A percentile compares a stretch with the other conserved stretches of the same genome.
Evolutionary conservation across 2,329 filamentous ascomycete species (phyloP).

Genomic region (Aspergillus awamori): DNA sequence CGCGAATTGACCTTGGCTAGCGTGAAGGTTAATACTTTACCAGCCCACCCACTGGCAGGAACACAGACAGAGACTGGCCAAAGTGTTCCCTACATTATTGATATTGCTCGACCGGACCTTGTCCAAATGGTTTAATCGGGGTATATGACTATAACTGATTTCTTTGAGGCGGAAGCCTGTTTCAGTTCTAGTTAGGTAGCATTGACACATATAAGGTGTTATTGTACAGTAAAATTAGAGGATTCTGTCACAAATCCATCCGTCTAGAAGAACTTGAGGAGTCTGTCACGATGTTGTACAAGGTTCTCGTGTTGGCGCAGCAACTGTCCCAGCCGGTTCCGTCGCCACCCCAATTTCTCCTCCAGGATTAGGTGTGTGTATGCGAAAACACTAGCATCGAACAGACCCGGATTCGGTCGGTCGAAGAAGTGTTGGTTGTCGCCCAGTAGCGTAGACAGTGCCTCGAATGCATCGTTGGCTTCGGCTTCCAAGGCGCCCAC

Average conservation of each 20-base stretch:
- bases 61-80: no score
- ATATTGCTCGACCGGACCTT: no score
- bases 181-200: conserved; percentile 6
- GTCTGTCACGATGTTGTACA: conserved; percentile 64
- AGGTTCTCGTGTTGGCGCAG: conserved; percentile 64
- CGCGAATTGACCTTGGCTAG: no score
- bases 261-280: conserved; percentile 56
- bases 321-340: conserved; percentile 61
- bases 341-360: conserved; percentile 64
- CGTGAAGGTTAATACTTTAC: no score
- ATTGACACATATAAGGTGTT: conserved; percentile 8
- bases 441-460: conserved; percentile 62
- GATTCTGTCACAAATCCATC: background rate
- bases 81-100: no score
- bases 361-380: conserved; percentile 83
- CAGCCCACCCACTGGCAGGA: no score
- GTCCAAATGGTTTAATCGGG: no score
- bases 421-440: conserved; percentile 65
- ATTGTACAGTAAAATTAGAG: conserved; percentile 20
- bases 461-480: conserved; percentile 64
- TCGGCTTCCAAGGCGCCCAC: conserved; percentile 61
- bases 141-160: conserved; percentile 6
- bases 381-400: conserved; percentile 87
- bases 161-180: background rate
- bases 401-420: conserved; percentile 63